phyloP scores from a whole-genome alignment of 2,329 filamentous ascomycete genomes.

The Zymoseptoria tritici region DNA sequence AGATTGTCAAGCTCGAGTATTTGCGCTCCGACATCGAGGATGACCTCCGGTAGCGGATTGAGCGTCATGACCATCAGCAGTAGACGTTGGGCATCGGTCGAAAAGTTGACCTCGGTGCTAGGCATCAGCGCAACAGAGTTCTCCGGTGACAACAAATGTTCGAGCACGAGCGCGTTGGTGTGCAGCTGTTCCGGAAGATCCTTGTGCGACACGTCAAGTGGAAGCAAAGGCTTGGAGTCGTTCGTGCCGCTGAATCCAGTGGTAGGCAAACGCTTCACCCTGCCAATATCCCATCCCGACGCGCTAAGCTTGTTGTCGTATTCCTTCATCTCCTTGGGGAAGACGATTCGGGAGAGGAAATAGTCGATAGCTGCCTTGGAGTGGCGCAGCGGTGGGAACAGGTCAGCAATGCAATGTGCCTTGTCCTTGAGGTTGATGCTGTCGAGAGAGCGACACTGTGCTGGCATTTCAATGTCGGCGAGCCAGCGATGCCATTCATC shows the following conservation, averaged over 20 bases:
- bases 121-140: constrained; percentile 33
- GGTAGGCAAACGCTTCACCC: constrained; percentile 45
- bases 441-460: constrained; percentile 14
- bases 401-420: too few species aligned
- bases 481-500: constrained; percentile 23
- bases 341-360: constrained; percentile 59
- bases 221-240: constrained; percentile 54
- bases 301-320: constrained; percentile 57
- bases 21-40: constrained; percentile 65
- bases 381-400: constrained; percentile 40
- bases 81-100: constrained; percentile 28
- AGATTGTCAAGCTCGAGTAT: constrained; percentile 57
- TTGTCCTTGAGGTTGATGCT: constrained; percentile 24
- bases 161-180: constrained; percentile 61
- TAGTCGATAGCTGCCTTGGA: constrained; percentile 54
- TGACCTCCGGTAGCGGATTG: constrained; percentile 44
- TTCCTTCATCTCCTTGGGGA: constrained; percentile 57
- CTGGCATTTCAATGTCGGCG: constrained; percentile 6
- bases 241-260: constrained; percentile 69
- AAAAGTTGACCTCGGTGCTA: background rate
- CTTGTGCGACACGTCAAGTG: constrained; percentile 53
- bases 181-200: constrained; percentile 52
- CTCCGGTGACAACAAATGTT: constrained; percentile 48
- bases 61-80: constrained; percentile 40
- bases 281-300: constrained; percentile 61